Evolutionary conservation across 257 asterid species (phyloP).

Genomic region (Solanum corneliomulleri): DNA sequence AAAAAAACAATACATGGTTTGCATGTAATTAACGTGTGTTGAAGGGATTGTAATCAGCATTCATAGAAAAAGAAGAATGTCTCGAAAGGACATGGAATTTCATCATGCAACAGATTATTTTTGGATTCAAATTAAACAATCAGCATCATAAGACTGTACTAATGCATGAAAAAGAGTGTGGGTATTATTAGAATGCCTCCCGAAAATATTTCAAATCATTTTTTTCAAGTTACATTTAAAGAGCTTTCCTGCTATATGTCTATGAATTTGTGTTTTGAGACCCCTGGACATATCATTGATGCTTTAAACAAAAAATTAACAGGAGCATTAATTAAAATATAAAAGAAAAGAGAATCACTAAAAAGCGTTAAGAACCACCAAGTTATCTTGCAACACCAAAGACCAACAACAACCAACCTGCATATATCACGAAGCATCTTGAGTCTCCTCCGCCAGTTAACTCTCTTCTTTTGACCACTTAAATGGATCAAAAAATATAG

Average conservation of each 20-base stretch:
- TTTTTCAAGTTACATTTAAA: not conserved
- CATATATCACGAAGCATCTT: constrained; percentile 97
- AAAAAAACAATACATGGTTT: not conserved
- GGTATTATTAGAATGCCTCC: not conserved
- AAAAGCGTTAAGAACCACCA: not conserved
- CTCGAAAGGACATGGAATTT: not conserved
- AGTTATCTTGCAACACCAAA: not conserved
- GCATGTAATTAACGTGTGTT: not conserved
- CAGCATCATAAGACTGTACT: not conserved
- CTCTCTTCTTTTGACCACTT: constrained; percentile 89
- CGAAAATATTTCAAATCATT: not conserved
- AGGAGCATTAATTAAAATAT: not conserved
- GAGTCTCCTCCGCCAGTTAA: constrained; percentile 81
- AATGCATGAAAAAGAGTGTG: not conserved
- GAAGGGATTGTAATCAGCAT: not conserved
- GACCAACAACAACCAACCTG: constrained; percentile 47
- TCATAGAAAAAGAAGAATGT: not conserved
- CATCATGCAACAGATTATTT: not conserved
- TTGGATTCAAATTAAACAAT: not conserved
- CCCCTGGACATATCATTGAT: not conserved
- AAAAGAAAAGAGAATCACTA: not conserved
- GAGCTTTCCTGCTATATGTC: not conserved
- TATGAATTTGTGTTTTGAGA: not conserved
- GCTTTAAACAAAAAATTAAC: not conserved
- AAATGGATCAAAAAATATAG: constrained; percentile 72